Evolutionary conservation across 1,284 basidiomycete species (phyloP).

Genomic region (Exobasidium rhododendri): DNA sequence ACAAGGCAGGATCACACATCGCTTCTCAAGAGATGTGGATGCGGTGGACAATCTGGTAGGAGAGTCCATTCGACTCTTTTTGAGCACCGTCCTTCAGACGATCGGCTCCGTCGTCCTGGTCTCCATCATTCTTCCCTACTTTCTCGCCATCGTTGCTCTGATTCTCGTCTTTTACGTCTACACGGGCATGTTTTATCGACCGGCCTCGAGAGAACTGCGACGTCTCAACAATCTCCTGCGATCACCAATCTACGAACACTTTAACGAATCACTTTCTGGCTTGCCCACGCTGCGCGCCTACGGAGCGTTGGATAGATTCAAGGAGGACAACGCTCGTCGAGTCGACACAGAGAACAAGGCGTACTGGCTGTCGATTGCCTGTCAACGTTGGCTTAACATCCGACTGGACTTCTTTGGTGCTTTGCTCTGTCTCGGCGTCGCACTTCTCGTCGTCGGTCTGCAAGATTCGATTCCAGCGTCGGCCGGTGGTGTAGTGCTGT

Average conservation of each 20-base stretch:
- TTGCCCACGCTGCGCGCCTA: constrained; percentile 26
- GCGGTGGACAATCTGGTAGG: constrained; percentile 48
- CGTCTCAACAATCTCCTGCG: constrained; percentile 22
- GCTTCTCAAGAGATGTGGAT: constrained; percentile 50
- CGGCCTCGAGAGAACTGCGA: constrained; percentile 24
- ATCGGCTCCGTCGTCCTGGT: constrained; percentile 74
- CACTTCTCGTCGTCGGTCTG: constrained; percentile 72
- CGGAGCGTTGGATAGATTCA: constrained; percentile 20
- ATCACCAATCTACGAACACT: constrained; percentile 32
- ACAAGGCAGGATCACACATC: constrained; percentile 32
- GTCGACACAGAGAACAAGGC: constrained; percentile 30
- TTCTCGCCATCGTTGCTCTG: constrained; percentile 66
- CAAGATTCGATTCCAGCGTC: constrained; percentile 72
- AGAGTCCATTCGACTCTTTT: constrained; percentile 75
- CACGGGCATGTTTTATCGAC: constrained; percentile 28
- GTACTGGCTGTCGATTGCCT: constrained; percentile 32
- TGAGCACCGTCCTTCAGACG: constrained; percentile 66
- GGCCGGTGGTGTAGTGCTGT: constrained; percentile 72
- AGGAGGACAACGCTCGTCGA: constrained; percentile 20
- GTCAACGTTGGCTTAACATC: constrained; percentile 57
- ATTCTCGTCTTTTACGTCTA: constrained; percentile 60
- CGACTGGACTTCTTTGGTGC: constrained; percentile 80
- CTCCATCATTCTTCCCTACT: constrained; percentile 74
- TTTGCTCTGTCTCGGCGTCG: constrained; percentile 64
- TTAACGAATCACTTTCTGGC: constrained; percentile 29